phyloP scores from a whole-genome alignment of 805 yeast species.

The Scheffersomyces ergatensis region DNA sequence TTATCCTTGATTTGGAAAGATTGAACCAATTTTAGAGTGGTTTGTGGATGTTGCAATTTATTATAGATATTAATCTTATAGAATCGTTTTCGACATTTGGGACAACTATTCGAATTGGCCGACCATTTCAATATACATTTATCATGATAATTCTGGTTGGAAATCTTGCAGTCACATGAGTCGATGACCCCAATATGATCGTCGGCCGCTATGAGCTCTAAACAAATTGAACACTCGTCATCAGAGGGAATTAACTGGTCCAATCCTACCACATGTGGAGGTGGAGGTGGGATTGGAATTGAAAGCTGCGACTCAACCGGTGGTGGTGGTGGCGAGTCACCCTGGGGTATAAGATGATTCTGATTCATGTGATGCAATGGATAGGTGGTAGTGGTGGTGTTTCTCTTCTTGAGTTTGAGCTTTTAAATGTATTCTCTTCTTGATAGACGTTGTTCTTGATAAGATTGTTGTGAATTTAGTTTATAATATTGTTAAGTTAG shows the following conservation, averaged over 20 bases:
- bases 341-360: too few species aligned
- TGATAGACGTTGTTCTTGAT: too few species aligned
- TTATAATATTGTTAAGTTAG: too few species aligned
- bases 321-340: background rate
- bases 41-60: too few species aligned
- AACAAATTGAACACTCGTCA: constrained; percentile 60
- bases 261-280: too few species aligned
- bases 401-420: too few species aligned
- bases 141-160: constrained; percentile 52
- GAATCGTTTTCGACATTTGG: constrained; percentile 55
- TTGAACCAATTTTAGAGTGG: background rate
- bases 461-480: too few species aligned
- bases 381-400: too few species aligned
- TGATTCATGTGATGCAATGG: too few species aligned
- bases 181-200: constrained; percentile 22
- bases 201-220: constrained; percentile 27
- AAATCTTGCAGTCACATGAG: constrained; percentile 32
- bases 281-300: background rate
- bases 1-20: constrained; percentile 25
- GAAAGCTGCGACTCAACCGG: background rate
- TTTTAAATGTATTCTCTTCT: too few species aligned
- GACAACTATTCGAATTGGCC: constrained; percentile 55
- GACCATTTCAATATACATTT: constrained; percentile 60
- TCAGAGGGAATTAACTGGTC: constrained; percentile 1
- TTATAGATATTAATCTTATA: constrained; percentile 31